A percentile compares a stretch with the other conserved stretches of the same genome.
These are phyloP conservation scores for Zygoascus meyerae DNA, from an alignment of 1,139 yeast species.

Conservation along the genomic window DNA sequence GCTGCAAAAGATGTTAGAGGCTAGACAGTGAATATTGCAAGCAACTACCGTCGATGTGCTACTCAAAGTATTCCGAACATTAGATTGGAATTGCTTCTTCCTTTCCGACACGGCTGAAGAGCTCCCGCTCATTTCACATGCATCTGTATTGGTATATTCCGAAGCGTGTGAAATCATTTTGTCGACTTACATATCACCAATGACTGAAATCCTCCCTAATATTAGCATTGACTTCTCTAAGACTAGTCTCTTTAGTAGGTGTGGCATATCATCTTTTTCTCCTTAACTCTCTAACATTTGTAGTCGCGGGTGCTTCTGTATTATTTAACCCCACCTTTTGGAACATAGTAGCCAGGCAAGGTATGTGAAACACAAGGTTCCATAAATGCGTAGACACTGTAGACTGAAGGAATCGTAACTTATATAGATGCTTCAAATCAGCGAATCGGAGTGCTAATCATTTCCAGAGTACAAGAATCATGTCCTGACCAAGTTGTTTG, in stretches of 20 bases:
- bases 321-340: constrained; percentile 92
- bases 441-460: too few species aligned
- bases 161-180: not conserved
- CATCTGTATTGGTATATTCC: not conserved
- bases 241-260: constrained; percentile 12
- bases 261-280: not conserved
- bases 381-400: not conserved
- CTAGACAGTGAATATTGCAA: too few species aligned
- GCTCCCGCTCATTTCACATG: constrained; percentile 3
- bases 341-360: constrained; percentile 81
- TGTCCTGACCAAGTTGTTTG: constrained; percentile 63
- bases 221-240: constrained; percentile 11
- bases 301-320: constrained; percentile 41
- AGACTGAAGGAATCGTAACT: too few species aligned
- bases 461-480: constrained; percentile 63
- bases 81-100: too few species aligned
- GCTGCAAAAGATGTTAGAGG: too few species aligned
- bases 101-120: too few species aligned
- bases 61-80: too few species aligned
- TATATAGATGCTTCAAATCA: too few species aligned
- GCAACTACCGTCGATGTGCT: too few species aligned
- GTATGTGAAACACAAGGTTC: constrained; percentile 22
- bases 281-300: constrained; percentile 1
- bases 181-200: not conserved
- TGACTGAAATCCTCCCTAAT: constrained; percentile 5